Evolutionary conservation across 2,329 filamentous ascomycete genomes (phyloP).

Genomic region (Triangularia setosa): DNA sequence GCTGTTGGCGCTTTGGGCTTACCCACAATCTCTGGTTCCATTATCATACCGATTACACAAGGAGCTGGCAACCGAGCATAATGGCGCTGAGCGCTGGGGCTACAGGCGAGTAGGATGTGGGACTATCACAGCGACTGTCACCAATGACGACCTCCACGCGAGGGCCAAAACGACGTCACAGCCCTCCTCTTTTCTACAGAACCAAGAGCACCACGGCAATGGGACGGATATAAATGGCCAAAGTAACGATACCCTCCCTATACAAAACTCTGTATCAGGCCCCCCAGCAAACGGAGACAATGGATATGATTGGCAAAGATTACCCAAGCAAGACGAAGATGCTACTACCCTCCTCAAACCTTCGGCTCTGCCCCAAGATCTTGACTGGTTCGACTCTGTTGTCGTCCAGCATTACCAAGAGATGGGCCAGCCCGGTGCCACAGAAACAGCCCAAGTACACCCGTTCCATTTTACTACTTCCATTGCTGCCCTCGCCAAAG

Average conservation of each 20-base stretch:
- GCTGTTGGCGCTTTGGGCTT: slow-evolving; percentile 86
- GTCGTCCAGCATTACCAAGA: slow-evolving; percentile 68
- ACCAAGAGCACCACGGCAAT: not conserved
- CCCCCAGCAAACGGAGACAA: slow-evolving; percentile 13
- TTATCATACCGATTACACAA: slow-evolving; percentile 80
- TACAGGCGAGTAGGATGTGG: slow-evolving; percentile 79
- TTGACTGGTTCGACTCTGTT: slow-evolving; percentile 78
- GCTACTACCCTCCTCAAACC: slow-evolving; percentile 47
- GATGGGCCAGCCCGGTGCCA: slow-evolving; percentile 68
- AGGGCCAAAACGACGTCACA: not conserved
- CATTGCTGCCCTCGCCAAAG: slow-evolving; percentile 72
- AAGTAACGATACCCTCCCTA: slow-evolving; percentile 14
- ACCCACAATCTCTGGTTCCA: slow-evolving; percentile 77
- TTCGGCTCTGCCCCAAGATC: slow-evolving; percentile 65
- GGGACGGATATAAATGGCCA: slow-evolving; percentile 16
- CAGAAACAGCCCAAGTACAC: slow-evolving; percentile 89
- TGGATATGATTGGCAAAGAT: slow-evolving; percentile 53
- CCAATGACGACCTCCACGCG: slow-evolving; percentile 19
- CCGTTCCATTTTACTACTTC: slow-evolving; percentile 84
- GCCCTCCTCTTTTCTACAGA: not conserved
- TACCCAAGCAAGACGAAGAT: slow-evolving; percentile 55
- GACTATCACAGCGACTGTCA: slow-evolving; percentile 40
- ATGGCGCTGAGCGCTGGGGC: slow-evolving; percentile 76
- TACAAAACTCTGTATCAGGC: slow-evolving; percentile 16
- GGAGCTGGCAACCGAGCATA: slow-evolving; percentile 79